Percentiles rank a stretch among this genome's conserved stretches.
These are phyloP conservation scores for Rhizopus microsporus DNA, from an alignment of 371 early-diverging fungal species.

Conservation along the genomic window DNA sequence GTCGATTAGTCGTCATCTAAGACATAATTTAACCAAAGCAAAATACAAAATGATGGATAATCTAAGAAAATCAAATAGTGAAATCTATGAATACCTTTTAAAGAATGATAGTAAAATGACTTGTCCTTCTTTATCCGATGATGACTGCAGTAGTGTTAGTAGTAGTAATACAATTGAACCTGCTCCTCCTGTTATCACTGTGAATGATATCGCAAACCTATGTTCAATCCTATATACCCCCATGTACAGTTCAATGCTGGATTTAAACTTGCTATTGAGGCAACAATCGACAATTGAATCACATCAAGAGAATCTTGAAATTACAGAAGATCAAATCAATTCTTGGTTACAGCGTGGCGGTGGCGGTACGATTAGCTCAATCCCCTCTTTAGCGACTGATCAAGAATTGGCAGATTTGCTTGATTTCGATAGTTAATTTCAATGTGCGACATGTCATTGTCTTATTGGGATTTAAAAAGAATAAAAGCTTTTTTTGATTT, in stretches of 20 bases:
- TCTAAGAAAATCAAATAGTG: constrained; percentile 16
- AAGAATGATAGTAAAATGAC: constrained; percentile 1
- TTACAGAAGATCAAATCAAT: constrained; percentile 31
- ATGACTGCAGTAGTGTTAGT: constrained; percentile 26
- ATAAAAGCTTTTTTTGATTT: too few relatives aligned
- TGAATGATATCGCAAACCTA: not conserved
- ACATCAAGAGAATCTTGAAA: constrained; percentile 13
- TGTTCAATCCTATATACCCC: constrained; percentile 16
- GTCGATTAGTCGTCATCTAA: constrained; percentile 15
- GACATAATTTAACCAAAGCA: constrained; percentile 19
- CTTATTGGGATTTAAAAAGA: constrained; percentile 14
- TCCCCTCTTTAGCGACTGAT: constrained; percentile 29
- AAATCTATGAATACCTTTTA: constrained; percentile 22
- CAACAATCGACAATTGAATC: not conserved
- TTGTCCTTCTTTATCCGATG: not conserved
- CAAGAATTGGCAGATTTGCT: constrained; percentile 24
- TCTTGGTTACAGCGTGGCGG: constrained; percentile 33
- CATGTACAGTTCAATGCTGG: constrained; percentile 5
- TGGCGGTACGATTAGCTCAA: constrained; percentile 13
- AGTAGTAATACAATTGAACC: constrained; percentile 9
- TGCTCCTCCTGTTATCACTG: not conserved
- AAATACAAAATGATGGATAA: constrained; percentile 24
- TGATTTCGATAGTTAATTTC: not conserved
- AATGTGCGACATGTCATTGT: not conserved
- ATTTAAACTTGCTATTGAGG: constrained; percentile 13